Conservation (phyloP, 352 stramenopile species). For the Halophytophthora polymorphica region DNA sequence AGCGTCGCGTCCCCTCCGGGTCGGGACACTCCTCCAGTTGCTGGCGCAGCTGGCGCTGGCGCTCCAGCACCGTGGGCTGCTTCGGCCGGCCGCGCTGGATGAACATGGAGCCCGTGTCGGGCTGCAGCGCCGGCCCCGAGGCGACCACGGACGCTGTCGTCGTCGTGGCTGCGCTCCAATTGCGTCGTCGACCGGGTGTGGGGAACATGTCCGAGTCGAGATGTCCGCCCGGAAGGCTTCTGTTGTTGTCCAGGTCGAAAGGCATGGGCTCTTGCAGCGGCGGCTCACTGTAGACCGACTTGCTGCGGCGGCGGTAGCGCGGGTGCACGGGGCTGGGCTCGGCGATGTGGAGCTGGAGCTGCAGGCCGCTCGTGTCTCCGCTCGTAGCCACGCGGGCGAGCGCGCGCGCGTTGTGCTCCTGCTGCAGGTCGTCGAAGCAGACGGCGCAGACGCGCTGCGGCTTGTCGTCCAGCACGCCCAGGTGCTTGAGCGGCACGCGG, state of each 20-base stretch:
- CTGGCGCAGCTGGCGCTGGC: constrained; percentile 18
- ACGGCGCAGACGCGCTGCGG: constrained; percentile 63
- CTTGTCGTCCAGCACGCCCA: constrained; percentile 34
- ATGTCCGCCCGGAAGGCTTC: constrained; percentile 14
- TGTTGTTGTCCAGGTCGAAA: constrained; percentile 17
- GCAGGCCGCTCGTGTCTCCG: constrained; percentile 15
- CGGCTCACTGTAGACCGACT: constrained; percentile 31
- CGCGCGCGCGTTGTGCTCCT: constrained; percentile 39
- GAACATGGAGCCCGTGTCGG: constrained; percentile 29
- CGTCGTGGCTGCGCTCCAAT: constrained; percentile 19
- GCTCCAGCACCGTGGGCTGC: constrained; percentile 25
- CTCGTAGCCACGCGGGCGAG: constrained; percentile 22
- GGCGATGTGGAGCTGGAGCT: constrained; percentile 16
- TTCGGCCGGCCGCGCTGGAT: constrained; percentile 14
- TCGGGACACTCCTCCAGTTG: constrained; percentile 2
- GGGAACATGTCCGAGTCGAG: constrained; percentile 6
- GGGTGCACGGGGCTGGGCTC: constrained; percentile 9
- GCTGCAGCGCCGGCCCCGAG: constrained; percentile 18
- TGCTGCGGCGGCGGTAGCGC: constrained; percentile 24
- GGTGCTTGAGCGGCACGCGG: constrained; percentile 53
- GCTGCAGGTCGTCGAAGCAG: constrained; percentile 60
- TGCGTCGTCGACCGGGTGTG: constrained; percentile 8
- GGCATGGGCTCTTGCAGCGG: constrained; percentile 5
- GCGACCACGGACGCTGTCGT: constrained; percentile 5
- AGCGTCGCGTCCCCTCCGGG: constrained; percentile 1